These are phyloP conservation scores for Urostyla sp. DNA, from an alignment of 73 alveolate species.

Conservation along the genomic window DNA sequence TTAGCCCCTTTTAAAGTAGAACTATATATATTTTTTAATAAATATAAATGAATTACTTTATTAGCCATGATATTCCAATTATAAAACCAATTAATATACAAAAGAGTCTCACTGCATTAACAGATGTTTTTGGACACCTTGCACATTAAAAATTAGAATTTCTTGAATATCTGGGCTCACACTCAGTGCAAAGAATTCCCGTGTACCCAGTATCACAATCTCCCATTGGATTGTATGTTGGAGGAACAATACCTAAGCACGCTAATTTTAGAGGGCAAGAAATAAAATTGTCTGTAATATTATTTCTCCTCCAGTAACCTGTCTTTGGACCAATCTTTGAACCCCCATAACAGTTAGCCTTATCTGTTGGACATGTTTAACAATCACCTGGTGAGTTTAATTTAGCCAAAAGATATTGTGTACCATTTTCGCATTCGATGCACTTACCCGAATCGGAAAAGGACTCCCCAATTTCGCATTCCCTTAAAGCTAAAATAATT, in stretches of 20 bases:
- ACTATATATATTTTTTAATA: no score
- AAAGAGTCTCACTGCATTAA: constrained; percentile 25
- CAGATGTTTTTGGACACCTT: constrained; percentile 42
- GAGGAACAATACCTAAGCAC: constrained; percentile 51
- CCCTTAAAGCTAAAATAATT: neutral
- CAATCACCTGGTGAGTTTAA: constrained; percentile 40
- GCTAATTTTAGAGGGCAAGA: constrained; percentile 22
- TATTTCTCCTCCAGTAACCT: constrained; percentile 59
- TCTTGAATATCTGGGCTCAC: constrained; percentile 57
- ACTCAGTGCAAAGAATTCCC: constrained; percentile 69
- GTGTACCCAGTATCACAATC: constrained; percentile 57
- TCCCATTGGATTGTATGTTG: constrained; percentile 36
- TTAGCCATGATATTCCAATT: neutral
- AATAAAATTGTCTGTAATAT: constrained; percentile 16
- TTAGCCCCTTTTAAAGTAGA: constrained; percentile 66
- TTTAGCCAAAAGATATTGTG: neutral
- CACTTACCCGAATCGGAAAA: constrained; percentile 28
- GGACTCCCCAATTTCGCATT: constrained; percentile 44
- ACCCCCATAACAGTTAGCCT: constrained; percentile 65
- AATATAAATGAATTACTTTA: no score
- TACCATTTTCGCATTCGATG: neutral
- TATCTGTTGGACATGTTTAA: constrained; percentile 39
- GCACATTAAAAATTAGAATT: constrained; percentile 2
- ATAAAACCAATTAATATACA: constrained; percentile 20
- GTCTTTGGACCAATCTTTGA: constrained; percentile 39